phyloP scores from a whole-genome alignment of 495 filamentous ascomycete species.

The Lophiotrema nucula region DNA sequence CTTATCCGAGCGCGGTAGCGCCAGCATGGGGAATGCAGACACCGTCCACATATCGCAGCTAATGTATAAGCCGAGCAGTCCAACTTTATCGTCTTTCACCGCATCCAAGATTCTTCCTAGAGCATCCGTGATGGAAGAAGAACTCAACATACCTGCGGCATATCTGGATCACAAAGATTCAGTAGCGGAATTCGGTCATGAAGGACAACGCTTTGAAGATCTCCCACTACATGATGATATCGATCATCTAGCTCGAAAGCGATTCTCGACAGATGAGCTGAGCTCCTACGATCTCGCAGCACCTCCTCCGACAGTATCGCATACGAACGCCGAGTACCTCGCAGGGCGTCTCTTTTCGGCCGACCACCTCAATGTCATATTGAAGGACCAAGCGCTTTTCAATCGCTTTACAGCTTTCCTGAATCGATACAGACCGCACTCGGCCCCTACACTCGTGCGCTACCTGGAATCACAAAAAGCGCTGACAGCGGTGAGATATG shows the following conservation, averaged over 20 bases:
- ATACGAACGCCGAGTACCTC: constrained; percentile 38
- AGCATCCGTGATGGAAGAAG: background rate
- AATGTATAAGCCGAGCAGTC: constrained; percentile 16
- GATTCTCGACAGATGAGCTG: constrained; percentile 1
- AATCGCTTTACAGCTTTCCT: constrained; percentile 37
- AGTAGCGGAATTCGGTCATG: background rate
- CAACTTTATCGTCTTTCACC: constrained; percentile 20
- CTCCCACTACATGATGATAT: background rate
- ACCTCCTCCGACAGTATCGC: constrained; percentile 36
- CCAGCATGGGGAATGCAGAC: no score
- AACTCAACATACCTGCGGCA: background rate
- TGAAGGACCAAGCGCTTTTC: constrained; percentile 33
- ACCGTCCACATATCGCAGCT: background rate
- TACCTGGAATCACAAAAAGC: constrained; percentile 42
- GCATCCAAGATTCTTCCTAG: constrained; percentile 15
- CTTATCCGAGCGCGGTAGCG: no score
- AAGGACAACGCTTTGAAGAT: background rate
- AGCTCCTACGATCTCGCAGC: constrained; percentile 40
- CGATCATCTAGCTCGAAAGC: constrained; percentile 3
- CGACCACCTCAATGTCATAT: constrained; percentile 40
- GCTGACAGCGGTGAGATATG: constrained; percentile 39
- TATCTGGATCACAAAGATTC: background rate
- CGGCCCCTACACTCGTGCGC: constrained; percentile 31
- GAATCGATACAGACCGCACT: constrained; percentile 36
- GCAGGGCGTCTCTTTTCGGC: constrained; percentile 37